phyloP scores from a whole-genome alignment of 164 flowering plant species.

The Euptelea pleiosperma region DNA sequence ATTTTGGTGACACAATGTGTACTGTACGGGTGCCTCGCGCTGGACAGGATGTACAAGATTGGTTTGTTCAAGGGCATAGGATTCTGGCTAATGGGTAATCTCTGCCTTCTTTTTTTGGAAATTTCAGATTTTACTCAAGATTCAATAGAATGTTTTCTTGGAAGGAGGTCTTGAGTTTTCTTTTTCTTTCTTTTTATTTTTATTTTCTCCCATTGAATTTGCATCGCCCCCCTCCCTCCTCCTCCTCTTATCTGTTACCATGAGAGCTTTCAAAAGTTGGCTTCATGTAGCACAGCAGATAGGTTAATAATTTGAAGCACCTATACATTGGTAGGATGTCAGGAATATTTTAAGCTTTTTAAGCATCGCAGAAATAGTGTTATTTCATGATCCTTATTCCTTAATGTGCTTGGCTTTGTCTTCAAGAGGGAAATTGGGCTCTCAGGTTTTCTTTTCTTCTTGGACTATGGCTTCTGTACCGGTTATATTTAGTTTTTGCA shows the following conservation, averaged over 20 bases:
- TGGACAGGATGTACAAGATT: conserved; percentile 13
- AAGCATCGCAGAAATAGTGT: conserved; percentile 17
- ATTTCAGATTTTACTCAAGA: conserved; percentile 19
- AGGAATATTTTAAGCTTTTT: conserved; percentile 19
- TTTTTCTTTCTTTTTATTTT: conserved; percentile 4
- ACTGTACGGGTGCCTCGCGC: conserved; percentile 10
- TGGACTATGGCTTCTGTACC: background rate
- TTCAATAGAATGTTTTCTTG: conserved; percentile 21
- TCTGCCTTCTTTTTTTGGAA: conserved; percentile 13
- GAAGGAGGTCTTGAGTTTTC: conserved; percentile 10
- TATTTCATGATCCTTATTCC: background rate
- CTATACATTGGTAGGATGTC: conserved; percentile 25
- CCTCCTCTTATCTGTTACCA: conserved; percentile 15
- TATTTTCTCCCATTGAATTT: conserved; percentile 15
- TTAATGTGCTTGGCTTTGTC: conserved; percentile 9
- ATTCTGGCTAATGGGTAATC: conserved; percentile 27
- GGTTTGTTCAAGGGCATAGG: conserved; percentile 17
- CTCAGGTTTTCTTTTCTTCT: background rate
- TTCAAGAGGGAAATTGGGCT: conserved; percentile 4
- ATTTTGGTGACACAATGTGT: conserved; percentile 12
- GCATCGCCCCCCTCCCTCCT: conserved; percentile 20
- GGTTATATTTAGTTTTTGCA: conserved; percentile 3
- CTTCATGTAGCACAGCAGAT: conserved; percentile 25
- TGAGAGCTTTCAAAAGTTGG: conserved; percentile 26
- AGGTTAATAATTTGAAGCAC: conserved; percentile 33